Evolutionary conservation across 1,139 yeast species (phyloP).

Genomic region (Lodderomyces pseudojiufengensis): DNA sequence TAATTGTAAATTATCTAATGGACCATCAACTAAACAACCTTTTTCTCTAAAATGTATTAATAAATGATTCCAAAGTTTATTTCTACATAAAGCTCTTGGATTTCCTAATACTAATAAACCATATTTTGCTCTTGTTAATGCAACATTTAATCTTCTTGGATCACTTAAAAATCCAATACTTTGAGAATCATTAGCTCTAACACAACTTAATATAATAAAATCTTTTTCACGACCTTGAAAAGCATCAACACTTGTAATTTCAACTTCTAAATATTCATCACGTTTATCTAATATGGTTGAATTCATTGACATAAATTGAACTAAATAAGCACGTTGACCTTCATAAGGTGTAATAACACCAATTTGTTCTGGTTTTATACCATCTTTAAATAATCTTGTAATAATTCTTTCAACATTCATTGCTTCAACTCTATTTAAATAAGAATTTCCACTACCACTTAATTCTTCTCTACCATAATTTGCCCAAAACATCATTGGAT

Average conservation of each 20-base stretch:
- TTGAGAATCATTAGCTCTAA: constrained; percentile 81
- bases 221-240: constrained; percentile 97
- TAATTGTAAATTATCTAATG: constrained; percentile 72
- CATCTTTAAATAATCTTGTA: constrained; percentile 70
- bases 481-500: constrained; percentile 96
- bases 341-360: constrained; percentile 95
- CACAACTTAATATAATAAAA: constrained; percentile 84
- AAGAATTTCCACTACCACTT: constrained; percentile 80
- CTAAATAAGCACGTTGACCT: constrained; percentile 84
- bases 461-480: constrained; percentile 88
- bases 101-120: constrained; percentile 84
- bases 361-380: constrained; percentile 77
- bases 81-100: constrained; percentile 71
- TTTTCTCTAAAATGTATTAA: constrained; percentile 76
- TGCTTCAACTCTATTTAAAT: constrained; percentile 83
- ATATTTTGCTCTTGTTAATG: constrained; percentile 84
- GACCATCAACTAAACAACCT: constrained; percentile 92
- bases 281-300: constrained; percentile 58
- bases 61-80: constrained; percentile 75
- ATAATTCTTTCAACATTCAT: constrained; percentile 83
- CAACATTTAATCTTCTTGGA: constrained; percentile 89
- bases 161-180: constrained; percentile 85
- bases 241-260: constrained; percentile 91
- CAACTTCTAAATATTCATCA: constrained; percentile 67
- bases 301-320: constrained; percentile 73